phyloP scores from a whole-genome alignment of 805 yeast species.

The Starmera pachycereana region DNA sequence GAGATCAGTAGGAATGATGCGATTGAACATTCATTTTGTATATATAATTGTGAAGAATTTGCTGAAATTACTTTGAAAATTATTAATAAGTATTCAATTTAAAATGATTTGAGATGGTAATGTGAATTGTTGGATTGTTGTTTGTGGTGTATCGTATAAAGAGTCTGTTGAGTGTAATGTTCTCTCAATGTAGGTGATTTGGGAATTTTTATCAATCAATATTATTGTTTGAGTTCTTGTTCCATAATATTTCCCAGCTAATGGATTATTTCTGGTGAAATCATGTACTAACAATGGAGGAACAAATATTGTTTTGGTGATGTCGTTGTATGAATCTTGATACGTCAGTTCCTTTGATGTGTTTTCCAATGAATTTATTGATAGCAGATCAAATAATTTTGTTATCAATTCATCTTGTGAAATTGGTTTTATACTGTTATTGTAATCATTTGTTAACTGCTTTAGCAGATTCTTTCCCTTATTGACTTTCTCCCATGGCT shows the following conservation, averaged over 20 bases:
- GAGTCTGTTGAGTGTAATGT: constrained; percentile 43
- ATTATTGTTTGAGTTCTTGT: constrained; percentile 82
- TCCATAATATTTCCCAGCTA: constrained; percentile 61
- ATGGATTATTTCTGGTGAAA: constrained; percentile 21
- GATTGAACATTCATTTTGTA: constrained; percentile 53
- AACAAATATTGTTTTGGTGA: constrained; percentile 55
- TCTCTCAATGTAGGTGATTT: constrained; percentile 51
- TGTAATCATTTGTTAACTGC: constrained; percentile 19
- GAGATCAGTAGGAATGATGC: constrained; percentile 22
- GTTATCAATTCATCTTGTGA: constrained; percentile 34
- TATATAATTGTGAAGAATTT: constrained; percentile 37
- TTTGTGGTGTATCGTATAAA: constrained; percentile 15
- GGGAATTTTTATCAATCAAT: constrained; percentile 40
- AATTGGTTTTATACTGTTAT: constrained; percentile 11
- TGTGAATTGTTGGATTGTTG: constrained; percentile 16
- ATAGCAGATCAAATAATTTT: constrained; percentile 44
- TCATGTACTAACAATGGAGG: constrained; percentile 45
- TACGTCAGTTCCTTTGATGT: constrained; percentile 17
- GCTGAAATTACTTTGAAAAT: constrained; percentile 28
- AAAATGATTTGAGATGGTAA: background rate
- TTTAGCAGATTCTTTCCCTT: constrained; percentile 40
- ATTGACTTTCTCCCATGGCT: constrained; percentile 69
- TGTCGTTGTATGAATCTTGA: constrained; percentile 26
- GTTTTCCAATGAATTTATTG: constrained; percentile 29
- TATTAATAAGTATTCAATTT: constrained; percentile 1